Evolutionary conservation across 1,284 basidiomycete genomes (phyloP).

Genomic region (Sphagnurus paluster): DNA sequence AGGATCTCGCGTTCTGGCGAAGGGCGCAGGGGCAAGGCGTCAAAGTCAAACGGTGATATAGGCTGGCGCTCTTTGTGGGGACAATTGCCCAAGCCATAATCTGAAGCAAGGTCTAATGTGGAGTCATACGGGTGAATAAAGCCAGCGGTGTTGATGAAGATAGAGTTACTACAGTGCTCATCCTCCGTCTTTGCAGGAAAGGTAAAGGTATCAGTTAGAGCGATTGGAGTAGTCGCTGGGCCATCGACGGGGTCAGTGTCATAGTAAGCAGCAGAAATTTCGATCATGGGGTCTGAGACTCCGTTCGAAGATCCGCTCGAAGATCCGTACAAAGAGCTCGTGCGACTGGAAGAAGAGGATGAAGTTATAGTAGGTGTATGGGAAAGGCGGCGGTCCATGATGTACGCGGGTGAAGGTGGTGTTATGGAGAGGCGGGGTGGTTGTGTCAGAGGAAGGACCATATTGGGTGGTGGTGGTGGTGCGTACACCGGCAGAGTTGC

Average conservation of each 20-base stretch:
- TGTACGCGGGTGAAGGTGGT: slow-evolving; percentile 29
- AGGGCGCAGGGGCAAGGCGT: slow-evolving; percentile 44
- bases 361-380: slow-evolving; percentile 26
- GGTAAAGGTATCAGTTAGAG: slow-evolving; percentile 23
- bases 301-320: too few relatives aligned
- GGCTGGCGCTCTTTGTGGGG: slow-evolving; percentile 40
- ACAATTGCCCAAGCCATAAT: slow-evolving; percentile 28
- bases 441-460: slow-evolving; percentile 14
- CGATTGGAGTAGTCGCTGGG: slow-evolving; percentile 44
- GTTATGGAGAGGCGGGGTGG: slow-evolving; percentile 23
- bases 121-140: slow-evolving; percentile 57
- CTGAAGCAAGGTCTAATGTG: slow-evolving; percentile 33
- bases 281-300: slow-evolving; percentile 36
- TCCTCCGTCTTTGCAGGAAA: slow-evolving; percentile 27
- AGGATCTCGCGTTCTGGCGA: slow-evolving; percentile 14
- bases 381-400: slow-evolving; percentile 21
- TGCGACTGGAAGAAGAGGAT: slow-evolving; percentile 26
- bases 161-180: slow-evolving; percentile 19
- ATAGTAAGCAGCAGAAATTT: slow-evolving; percentile 65
- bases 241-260: slow-evolving; percentile 60
- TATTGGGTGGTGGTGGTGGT: slow-evolving; percentile 20
- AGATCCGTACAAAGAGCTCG: slow-evolving; percentile 20
- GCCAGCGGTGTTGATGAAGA: slow-evolving; percentile 46
- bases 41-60: slow-evolving; percentile 57
- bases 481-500: slow-evolving; percentile 23